Percentiles rank a stretch among this genome's conserved stretches.
These are phyloP conservation scores for Trichoderma afroharzianum DNA, from an alignment of 2,329 filamentous ascomycete genomes.

Conservation along the genomic window DNA sequence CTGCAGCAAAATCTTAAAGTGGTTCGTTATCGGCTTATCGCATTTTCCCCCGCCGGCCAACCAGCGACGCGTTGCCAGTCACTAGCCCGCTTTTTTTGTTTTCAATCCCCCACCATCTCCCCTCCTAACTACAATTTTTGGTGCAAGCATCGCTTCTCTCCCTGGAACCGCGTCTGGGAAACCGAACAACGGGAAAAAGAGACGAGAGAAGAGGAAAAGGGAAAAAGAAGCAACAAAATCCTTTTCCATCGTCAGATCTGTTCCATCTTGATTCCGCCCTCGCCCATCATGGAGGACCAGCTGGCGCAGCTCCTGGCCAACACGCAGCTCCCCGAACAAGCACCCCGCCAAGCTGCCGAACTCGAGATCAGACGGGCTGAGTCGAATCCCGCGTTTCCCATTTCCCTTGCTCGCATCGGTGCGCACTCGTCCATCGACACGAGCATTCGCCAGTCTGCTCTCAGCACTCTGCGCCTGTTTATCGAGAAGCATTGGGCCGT, in stretches of 20 bases:
- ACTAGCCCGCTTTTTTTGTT: slow-evolving; percentile 18
- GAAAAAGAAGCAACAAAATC: neutral
- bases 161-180: neutral
- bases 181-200: neutral
- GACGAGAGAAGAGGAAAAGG: neutral
- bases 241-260: neutral
- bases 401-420: slow-evolving; percentile 76
- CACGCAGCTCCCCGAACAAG: slow-evolving; percentile 75
- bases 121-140: slow-evolving; percentile 11
- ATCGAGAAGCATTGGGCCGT: slow-evolving; percentile 81
- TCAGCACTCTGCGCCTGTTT: slow-evolving; percentile 77
- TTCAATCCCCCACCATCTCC: slow-evolving; percentile 17
- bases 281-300: slow-evolving; percentile 78
- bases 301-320: slow-evolving; percentile 83
- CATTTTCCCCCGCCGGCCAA: neutral
- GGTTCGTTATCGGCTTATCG: slow-evolving; percentile 7
- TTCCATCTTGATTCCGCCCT: neutral
- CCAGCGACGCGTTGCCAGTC: slow-evolving; percentile 15
- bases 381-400: slow-evolving; percentile 67
- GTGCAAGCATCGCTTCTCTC: neutral
- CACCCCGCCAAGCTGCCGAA: slow-evolving; percentile 80
- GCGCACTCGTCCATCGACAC: slow-evolving; percentile 69
- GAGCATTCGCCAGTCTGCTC: slow-evolving; percentile 76
- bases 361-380: slow-evolving; percentile 72
- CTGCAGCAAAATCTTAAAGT: neutral